Evolutionary conservation across 164 flowering plant species (phyloP), one percentile per base, ranked within the genome.

Genomic region (Liriodendron chinense): DNA sequence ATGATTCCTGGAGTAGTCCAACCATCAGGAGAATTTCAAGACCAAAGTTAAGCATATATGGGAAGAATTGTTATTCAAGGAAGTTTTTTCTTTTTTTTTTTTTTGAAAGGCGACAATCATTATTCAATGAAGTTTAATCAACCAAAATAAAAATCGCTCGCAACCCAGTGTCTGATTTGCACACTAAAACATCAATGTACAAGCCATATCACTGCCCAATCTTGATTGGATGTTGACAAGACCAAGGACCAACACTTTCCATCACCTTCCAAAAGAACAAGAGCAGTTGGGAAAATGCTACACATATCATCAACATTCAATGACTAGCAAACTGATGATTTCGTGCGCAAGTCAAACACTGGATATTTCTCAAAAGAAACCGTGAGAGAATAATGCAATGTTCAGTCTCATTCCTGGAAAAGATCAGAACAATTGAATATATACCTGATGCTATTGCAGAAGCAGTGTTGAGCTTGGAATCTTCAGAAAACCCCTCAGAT

Each of bases 391-490:
- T 34, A n/a, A n/a, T n/a, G n/a, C n/a, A n/a, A n/a, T n/a, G n/a
- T 67, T 18, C 49, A 66, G 66, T 25, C 78, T 9, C 18, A 66
- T 16, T 16, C 26, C 18, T 1, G 34, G 34, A 4, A 70, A 57
- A 6, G 2, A 24, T 23, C 10, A 69, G 43, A 14, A 57, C 28
- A 14, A 68, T 25, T 72, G 68, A 65, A 67, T 21, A 65, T 48
- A 25, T 81, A 92, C 99, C 97, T 77, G 94, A 86, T 34, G 91
- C 92, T 75, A 96, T 91, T 6, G 97, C 94, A 0, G 94, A 85
- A 68, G 91, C 97, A 34, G 89, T 76, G 56, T 23, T 84, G 24
- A 84, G 85, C 87, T 90, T 94, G 12, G 79, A 80, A 72, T 93
- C 92, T 5, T 80, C 75, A 49, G 97, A 75, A 23, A 91, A 80